A percentile compares a stretch with the other conserved stretches of the same genome.
Evolutionary conservation across 257 asterid species (phyloP).

Genomic region (Coffea eugenioides): DNA sequence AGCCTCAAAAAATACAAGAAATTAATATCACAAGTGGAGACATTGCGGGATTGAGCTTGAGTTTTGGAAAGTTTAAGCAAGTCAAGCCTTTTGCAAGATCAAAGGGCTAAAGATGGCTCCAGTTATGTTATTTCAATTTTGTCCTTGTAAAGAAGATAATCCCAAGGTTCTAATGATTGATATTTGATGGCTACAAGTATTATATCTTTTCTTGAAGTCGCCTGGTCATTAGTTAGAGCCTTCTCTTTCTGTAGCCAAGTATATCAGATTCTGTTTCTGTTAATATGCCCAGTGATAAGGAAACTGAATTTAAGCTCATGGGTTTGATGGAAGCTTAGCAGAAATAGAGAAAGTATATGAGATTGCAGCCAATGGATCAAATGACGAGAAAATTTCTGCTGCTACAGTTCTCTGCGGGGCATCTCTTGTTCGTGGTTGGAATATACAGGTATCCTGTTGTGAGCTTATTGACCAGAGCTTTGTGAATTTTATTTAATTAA

Average conservation of each 20-base stretch:
- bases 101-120: background rate
- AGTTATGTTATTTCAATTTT: background rate
- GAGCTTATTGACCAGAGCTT: constrained; percentile 9
- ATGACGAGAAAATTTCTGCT: constrained; percentile 94
- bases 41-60: background rate
- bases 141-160: background rate
- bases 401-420: constrained; percentile 92
- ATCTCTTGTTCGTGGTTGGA: constrained; percentile 96
- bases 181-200: background rate
- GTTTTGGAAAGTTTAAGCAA: background rate
- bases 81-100: background rate
- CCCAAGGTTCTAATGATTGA: background rate
- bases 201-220: background rate
- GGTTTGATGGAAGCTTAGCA: constrained; percentile 87
- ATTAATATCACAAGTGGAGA: background rate
- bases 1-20: background rate
- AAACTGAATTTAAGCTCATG: constrained; percentile 67
- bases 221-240: constrained; percentile 30
- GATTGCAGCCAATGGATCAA: constrained; percentile 79
- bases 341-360: constrained; percentile 93
- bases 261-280: constrained; percentile 22
- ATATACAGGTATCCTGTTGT: constrained; percentile 66
- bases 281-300: constrained; percentile 30
- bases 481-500: background rate
- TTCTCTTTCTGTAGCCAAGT: constrained; percentile 33